phyloP scores from a whole-genome alignment of 164 flowering plant species.

The Chloranthus sessilifolius region DNA sequence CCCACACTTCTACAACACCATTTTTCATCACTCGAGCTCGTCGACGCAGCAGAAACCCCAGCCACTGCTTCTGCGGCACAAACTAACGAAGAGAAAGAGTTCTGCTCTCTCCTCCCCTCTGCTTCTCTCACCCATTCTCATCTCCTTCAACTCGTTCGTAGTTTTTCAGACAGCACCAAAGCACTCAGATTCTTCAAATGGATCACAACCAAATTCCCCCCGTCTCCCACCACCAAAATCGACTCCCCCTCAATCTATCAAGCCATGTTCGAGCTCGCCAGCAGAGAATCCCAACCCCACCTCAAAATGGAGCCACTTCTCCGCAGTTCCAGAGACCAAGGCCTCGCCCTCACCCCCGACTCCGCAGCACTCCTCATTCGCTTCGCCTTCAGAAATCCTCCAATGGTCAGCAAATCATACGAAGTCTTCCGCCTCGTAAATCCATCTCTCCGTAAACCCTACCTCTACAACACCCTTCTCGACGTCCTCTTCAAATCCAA shows the following conservation, averaged over 20 bases:
- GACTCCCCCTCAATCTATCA: slow-evolving; percentile 38
- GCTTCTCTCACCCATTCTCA: slow-evolving; percentile 18
- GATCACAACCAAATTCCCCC: neutral
- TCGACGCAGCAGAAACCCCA: too few species aligned
- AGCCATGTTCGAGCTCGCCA: slow-evolving; percentile 43
- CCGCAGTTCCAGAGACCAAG: slow-evolving; percentile 23
- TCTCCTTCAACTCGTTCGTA: slow-evolving; percentile 28
- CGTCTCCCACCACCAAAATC: neutral
- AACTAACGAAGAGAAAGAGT: slow-evolving; percentile 17
- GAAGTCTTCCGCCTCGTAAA: slow-evolving; percentile 34
- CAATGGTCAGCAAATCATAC: slow-evolving; percentile 35
- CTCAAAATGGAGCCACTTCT: slow-evolving; percentile 29
- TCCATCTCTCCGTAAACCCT: slow-evolving; percentile 21
- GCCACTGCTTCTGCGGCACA: too few species aligned
- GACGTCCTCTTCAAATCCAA: slow-evolving; percentile 25
- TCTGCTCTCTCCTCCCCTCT: slow-evolving; percentile 32
- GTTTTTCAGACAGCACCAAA: slow-evolving; percentile 23
- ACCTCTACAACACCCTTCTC: slow-evolving; percentile 36
- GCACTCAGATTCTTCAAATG: slow-evolving; percentile 48
- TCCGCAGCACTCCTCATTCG: slow-evolving; percentile 37
- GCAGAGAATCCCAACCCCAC: slow-evolving; percentile 23
- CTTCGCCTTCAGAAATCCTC: slow-evolving; percentile 25
- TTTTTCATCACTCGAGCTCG: too few species aligned
- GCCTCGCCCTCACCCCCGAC: slow-evolving; percentile 28
- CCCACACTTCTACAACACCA: too few species aligned